Percentiles rank a stretch among this genome's conserved stretches.
Evolutionary conservation across 352 stramenopile genomes (phyloP).

Genomic region (Vaucheria bursata): DNA sequence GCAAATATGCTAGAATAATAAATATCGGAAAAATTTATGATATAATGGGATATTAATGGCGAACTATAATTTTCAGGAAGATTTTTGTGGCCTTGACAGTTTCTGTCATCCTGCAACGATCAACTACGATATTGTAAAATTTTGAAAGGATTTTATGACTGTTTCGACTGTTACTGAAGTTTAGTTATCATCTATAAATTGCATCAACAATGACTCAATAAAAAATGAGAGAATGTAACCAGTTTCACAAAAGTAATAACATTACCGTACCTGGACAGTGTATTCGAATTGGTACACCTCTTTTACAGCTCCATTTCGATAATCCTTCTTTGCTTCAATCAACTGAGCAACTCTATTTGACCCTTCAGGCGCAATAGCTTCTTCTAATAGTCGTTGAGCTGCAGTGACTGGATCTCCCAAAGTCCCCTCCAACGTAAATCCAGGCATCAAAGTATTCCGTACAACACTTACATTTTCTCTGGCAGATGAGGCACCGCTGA

Average conservation of each 20-base stretch:
- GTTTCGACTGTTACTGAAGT: too few relatives aligned
- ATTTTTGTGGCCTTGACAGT: too few relatives aligned
- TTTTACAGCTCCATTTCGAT: slow-evolving; percentile 7
- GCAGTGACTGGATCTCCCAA: slow-evolving; percentile 38
- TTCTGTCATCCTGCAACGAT: too few relatives aligned
- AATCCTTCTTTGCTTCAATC: slow-evolving; percentile 20
- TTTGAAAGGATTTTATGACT: too few relatives aligned
- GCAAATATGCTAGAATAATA: too few relatives aligned
- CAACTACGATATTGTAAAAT: too few relatives aligned
- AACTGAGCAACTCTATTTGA: slow-evolving; percentile 42
- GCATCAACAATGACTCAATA: too few relatives aligned
- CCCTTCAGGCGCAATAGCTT: slow-evolving; percentile 38
- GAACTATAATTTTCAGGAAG: too few relatives aligned
- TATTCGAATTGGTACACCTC: slow-evolving; percentile 47
- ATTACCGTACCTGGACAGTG: slow-evolving; percentile 19
- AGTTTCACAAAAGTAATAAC: not conserved
- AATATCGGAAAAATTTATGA: too few relatives aligned
- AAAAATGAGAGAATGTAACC: slow-evolving; percentile 22
- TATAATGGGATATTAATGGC: too few relatives aligned
- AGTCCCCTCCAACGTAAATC: slow-evolving; percentile 39
- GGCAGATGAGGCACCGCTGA: slow-evolving; percentile 6
- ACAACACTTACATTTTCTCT: slow-evolving; percentile 44
- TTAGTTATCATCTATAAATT: too few relatives aligned
- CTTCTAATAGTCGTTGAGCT: slow-evolving; percentile 38
- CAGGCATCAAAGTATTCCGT: slow-evolving; percentile 25